Base-by-base conservation (phyloP, 2,329 filamentous ascomycete genomes). In the Epichloe elymi region DNA sequence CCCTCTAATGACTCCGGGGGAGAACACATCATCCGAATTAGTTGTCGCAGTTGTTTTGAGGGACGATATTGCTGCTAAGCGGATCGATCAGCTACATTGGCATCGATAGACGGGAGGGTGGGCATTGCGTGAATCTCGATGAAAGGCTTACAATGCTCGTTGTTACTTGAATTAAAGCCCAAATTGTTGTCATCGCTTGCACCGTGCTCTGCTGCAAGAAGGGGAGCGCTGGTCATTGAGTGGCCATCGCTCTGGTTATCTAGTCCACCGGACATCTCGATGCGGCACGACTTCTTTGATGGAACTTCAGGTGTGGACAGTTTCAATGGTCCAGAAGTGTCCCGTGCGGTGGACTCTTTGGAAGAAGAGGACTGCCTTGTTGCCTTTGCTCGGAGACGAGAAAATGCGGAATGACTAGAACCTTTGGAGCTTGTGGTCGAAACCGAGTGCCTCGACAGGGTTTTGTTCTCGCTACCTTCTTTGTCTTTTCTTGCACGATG, bases 401-500 rank as follows among this genome's bases (percentile, higher is more conserved):
- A 54, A 15, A 54, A 33, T 6, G 50, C 37, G 12, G 52, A 47
- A 11, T 44, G 37, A 36, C n/a, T 17, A 33, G 52, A 54, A 8
- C 30, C 33, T 30, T 50, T 52, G 40, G 46, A 52, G 11, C 50
- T 54, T 10, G 52, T 52, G 17, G 52, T 54, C 15, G 52, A 54
- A 10, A 52, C n/a, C 10, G 52, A 54, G 23, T 48, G 38, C 41
- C 51, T 44, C 15, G 49, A 35, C 17, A 38, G 43, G 30, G 12
- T 50, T 47, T 46, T 51, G 7, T 49, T 46, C 51, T 45, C 39
- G 15, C 49, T 51, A 41, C 45, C 48, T n/a, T 58, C 59, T 49
- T 56, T 63, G 54, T 72, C 71, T 57, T 78, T 79, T 46, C 70
- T 72, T 2, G 72, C 68, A 15, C 72, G 71, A 50, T 72, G 69